A percentile compares a stretch with the other conserved stretches of the same genome.
phyloP scores from a whole-genome alignment of 2,329 filamentous ascomycete genomes.

The Dactylellina parvicollis region DNA sequence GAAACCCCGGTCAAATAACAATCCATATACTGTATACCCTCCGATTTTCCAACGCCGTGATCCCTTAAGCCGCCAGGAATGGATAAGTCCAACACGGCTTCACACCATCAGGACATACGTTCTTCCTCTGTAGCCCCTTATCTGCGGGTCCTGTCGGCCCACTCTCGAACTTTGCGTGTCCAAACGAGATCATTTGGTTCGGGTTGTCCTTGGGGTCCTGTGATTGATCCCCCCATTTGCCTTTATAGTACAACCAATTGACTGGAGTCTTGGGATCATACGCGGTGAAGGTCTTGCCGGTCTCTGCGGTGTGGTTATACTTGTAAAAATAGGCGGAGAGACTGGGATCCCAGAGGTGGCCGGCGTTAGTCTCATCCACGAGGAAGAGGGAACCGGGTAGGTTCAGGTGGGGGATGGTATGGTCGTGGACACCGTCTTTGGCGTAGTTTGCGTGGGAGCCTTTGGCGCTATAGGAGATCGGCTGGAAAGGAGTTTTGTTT shows the following conservation, averaged over 20 bases:
- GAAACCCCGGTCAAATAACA: too few species aligned
- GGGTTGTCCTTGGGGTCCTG: constrained; percentile 61
- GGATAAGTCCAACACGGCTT: constrained; percentile 32
- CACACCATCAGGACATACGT: constrained; percentile 25
- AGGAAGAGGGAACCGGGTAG: constrained; percentile 66
- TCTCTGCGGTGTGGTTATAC: constrained; percentile 64
- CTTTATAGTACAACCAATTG: constrained; percentile 68
- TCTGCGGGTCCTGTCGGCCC: constrained; percentile 31
- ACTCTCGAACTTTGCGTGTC: constrained; percentile 22
- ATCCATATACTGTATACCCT: neutral
- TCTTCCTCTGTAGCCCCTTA: constrained; percentile 26
- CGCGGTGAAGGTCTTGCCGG: constrained; percentile 63
- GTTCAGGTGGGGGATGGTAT: constrained; percentile 72
- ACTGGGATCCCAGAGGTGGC: constrained; percentile 70
- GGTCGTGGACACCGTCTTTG: constrained; percentile 69
- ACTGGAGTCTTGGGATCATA: constrained; percentile 65
- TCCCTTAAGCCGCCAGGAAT: constrained; percentile 32
- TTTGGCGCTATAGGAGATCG: constrained; percentile 69
- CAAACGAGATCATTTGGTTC: constrained; percentile 23
- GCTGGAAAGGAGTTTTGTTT: constrained; percentile 61
- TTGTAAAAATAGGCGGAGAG: constrained; percentile 68
- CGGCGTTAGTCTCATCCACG: constrained; percentile 68
- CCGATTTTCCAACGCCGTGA: constrained; percentile 4
- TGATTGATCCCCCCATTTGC: constrained; percentile 72
- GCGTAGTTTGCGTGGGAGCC: constrained; percentile 75